Evolutionary conservation across 1,284 basidiomycete genomes (phyloP).

Genomic region (Ganoderma meredithae): DNA sequence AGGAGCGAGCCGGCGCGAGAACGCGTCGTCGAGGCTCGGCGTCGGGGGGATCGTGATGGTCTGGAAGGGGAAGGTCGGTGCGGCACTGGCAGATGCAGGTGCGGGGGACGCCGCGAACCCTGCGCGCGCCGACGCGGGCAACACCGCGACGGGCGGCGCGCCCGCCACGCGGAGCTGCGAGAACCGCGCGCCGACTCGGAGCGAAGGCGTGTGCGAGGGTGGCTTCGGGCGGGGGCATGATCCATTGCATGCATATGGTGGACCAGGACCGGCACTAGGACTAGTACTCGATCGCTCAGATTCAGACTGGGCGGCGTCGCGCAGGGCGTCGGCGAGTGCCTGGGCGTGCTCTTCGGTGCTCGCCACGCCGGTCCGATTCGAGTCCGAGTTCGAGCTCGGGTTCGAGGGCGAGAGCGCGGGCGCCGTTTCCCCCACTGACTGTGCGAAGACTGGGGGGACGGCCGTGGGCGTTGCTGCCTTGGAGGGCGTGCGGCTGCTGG

Average conservation of each 20-base stretch:
- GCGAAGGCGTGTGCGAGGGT: slow-evolving; percentile 8
- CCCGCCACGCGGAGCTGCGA: slow-evolving; percentile 51
- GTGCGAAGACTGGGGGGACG: neutral
- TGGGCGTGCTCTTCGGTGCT: slow-evolving; percentile 28
- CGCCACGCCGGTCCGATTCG: neutral
- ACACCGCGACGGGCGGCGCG: slow-evolving; percentile 48
- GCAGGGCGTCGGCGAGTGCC: slow-evolving; percentile 35
- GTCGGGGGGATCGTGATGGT: slow-evolving; percentile 41
- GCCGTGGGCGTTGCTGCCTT: slow-evolving; percentile 24
- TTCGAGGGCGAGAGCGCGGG: neutral
- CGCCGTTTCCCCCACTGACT: neutral
- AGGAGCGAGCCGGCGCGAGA: neutral
- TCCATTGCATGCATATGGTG: no score
- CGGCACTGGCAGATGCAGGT: no score
- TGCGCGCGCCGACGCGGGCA: slow-evolving; percentile 34
- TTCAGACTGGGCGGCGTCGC: slow-evolving; percentile 17
- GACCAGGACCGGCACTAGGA: neutral
- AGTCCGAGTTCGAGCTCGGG: neutral
- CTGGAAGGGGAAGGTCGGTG: no score
- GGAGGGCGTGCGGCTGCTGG: slow-evolving; percentile 43
- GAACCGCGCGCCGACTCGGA: slow-evolving; percentile 23
- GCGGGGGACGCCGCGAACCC: no score
- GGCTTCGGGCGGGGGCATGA: neutral
- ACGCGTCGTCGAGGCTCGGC: slow-evolving; percentile 22
- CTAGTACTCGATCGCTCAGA: neutral